Evolutionary conservation across 2,329 filamentous ascomycete genomes (phyloP).

Genomic region (Exophiala aquamarina): DNA sequence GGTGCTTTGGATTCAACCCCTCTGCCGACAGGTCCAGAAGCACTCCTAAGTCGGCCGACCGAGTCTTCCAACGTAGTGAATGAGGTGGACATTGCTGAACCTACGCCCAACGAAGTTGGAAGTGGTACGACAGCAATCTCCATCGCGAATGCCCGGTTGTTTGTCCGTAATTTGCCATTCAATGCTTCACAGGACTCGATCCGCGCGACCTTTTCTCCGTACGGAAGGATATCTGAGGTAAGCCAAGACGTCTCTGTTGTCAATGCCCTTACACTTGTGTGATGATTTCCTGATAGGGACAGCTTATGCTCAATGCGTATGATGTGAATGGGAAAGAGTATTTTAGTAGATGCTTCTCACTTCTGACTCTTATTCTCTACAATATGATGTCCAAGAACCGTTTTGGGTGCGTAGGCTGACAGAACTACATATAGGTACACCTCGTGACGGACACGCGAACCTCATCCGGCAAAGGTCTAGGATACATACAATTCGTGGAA

Average conservation of each 20-base stretch:
- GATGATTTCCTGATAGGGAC: constrained; percentile 99
- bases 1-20: constrained; percentile 49
- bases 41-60: background rate
- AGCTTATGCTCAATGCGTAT: constrained; percentile 90
- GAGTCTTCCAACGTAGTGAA: constrained; percentile 14
- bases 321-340: constrained; percentile 90
- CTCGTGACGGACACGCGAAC: constrained; percentile 70
- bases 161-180: constrained; percentile 86
- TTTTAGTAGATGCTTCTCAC: constrained; percentile 99
- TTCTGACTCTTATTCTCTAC: constrained; percentile 59
- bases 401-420: constrained; percentile 20
- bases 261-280: constrained; percentile 47
- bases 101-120: constrained; percentile 4
- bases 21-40: constrained; percentile 22
- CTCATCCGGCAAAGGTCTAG: constrained; percentile 82
- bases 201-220: constrained; percentile 65
- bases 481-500: constrained; percentile 77
- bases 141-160: constrained; percentile 67
- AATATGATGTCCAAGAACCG: constrained; percentile 28
- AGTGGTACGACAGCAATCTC: constrained; percentile 23
- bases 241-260: constrained; percentile 40
- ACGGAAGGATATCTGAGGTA: constrained; percentile 85
- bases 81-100: constrained; percentile 23
- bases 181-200: constrained; percentile 75
- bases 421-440: constrained; percentile 69